Evolutionary conservation across 805 yeast genomes (phyloP).

Genomic region (Candida nitratophila): DNA sequence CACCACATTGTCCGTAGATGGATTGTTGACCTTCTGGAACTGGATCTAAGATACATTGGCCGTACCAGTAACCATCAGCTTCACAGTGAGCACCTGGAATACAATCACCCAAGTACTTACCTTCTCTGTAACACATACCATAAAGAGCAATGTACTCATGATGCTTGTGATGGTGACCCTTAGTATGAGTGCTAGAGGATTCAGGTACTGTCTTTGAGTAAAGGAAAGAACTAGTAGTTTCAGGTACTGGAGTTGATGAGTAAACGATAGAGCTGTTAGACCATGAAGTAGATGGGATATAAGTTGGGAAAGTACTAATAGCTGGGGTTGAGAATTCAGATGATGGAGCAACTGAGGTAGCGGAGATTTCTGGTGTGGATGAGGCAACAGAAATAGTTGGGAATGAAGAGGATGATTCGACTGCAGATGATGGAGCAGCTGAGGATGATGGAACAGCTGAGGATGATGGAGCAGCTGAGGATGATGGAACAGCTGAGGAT

Average conservation of each 20-base stretch:
- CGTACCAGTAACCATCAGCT: conserved; percentile 4
- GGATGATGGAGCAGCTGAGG: conserved; percentile 2
- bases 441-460: conserved; percentile 1
- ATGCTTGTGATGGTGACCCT: background rate
- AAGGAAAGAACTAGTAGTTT: background rate
- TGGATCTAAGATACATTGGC: conserved; percentile 5
- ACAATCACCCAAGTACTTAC: conserved; percentile 4
- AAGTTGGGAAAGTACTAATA: background rate
- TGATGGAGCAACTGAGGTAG: background rate
- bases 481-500: background rate
- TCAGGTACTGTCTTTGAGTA: no score
- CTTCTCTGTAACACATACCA: conserved; percentile 6
- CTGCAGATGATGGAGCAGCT: background rate
- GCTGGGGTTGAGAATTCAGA: background rate
- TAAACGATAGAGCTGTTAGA: background rate
- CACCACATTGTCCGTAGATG: conserved; percentile 7
- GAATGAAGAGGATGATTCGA: background rate
- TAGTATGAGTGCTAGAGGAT: no score
- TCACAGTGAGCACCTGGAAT: conserved; percentile 6
- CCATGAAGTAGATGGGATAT: background rate
- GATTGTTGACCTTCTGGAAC: background rate
- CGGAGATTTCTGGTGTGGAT: background rate
- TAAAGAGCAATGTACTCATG: conserved; percentile 3
- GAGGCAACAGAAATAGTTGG: no score
- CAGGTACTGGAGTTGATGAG: background rate